These are phyloP conservation scores for Rossbeevera mucosa DNA, from an alignment of 768 basidiomycete genomes.

Conservation along the genomic window DNA sequence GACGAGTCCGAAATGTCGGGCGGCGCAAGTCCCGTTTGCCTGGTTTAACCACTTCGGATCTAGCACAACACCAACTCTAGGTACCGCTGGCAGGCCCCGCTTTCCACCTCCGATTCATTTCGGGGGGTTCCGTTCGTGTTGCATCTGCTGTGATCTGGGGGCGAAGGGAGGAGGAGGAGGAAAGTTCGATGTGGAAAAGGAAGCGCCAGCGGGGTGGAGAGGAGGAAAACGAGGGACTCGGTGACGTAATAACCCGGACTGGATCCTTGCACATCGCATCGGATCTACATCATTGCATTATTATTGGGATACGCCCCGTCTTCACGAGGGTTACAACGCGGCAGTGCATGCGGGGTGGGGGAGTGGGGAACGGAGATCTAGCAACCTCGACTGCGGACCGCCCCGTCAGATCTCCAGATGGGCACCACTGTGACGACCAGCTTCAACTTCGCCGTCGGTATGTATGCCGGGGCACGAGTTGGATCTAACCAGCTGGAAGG, in stretches of 20 bases:
- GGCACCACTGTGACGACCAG: no score
- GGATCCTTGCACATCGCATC: neutral
- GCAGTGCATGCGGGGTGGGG: no score
- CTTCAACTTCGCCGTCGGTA: neutral
- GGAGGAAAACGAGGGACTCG: neutral
- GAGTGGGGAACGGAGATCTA: neutral
- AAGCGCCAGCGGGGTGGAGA: no score
- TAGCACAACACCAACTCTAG: neutral
- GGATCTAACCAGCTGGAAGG: neutral
- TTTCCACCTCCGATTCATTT: neutral
- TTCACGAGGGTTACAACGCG: neutral
- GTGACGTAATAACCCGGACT: neutral
- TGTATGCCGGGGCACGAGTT: neutral
- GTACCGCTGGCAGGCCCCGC: neutral
- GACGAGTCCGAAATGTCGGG: neutral
- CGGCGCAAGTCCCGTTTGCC: neutral
- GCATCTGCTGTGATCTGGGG: neutral
- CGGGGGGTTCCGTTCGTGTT: neutral
- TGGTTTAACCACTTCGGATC: neutral
- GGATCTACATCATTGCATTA: neutral
- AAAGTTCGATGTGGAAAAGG: neutral
- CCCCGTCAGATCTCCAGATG: neutral
- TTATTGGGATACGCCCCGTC: neutral
- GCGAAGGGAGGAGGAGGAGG: neutral
- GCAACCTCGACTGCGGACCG: neutral